Evolutionary conservation across 2,329 filamentous ascomycete species (phyloP).

Genomic region (Aspergillus sojae): DNA sequence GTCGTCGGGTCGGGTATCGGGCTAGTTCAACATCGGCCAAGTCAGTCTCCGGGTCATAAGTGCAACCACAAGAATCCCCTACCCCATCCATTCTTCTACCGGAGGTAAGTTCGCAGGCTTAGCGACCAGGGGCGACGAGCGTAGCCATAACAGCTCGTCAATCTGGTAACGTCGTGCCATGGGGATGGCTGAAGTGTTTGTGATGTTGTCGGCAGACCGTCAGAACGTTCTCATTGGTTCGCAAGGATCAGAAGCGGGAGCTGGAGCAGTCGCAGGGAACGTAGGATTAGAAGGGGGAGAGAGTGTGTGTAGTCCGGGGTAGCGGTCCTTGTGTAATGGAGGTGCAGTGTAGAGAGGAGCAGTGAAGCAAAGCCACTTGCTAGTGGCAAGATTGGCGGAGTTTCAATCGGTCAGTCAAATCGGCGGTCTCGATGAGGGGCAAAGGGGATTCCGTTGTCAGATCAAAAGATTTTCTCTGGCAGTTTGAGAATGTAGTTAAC

Average conservation of each 20-base stretch:
- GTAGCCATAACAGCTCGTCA: constrained; percentile 74
- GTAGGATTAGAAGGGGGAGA: constrained; percentile 1
- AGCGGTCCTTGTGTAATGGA: constrained; percentile 5
- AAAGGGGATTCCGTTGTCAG: constrained; percentile 1
- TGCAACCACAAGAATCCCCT: constrained; percentile 36
- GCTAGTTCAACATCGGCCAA: constrained; percentile 28
- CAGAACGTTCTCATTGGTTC: constrained; percentile 34
- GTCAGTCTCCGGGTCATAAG: constrained; percentile 25
- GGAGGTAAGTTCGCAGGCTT: constrained; percentile 80
- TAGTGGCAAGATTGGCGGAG: constrained; percentile 21
- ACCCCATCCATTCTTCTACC: constrained; percentile 97
- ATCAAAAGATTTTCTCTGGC: not conserved
- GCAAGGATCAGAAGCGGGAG: constrained; percentile 12
- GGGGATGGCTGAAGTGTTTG: constrained; percentile 26
- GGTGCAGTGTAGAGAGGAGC: constrained; percentile 5
- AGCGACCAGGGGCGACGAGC: constrained; percentile 78
- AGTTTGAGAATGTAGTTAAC: not conserved
- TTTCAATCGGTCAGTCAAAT: constrained; percentile 17
- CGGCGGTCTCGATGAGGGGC: not conserved
- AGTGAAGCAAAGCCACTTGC: constrained; percentile 14
- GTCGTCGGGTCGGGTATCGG: constrained; percentile 46
- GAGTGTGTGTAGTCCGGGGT: not conserved
- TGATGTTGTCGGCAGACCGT: constrained; percentile 20
- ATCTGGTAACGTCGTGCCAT: constrained; percentile 68
- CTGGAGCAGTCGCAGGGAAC: constrained; percentile 7